Evolutionary conservation across 2,329 filamentous ascomycete genomes (phyloP).

Genomic region (Claviceps fusiformis): DNA sequence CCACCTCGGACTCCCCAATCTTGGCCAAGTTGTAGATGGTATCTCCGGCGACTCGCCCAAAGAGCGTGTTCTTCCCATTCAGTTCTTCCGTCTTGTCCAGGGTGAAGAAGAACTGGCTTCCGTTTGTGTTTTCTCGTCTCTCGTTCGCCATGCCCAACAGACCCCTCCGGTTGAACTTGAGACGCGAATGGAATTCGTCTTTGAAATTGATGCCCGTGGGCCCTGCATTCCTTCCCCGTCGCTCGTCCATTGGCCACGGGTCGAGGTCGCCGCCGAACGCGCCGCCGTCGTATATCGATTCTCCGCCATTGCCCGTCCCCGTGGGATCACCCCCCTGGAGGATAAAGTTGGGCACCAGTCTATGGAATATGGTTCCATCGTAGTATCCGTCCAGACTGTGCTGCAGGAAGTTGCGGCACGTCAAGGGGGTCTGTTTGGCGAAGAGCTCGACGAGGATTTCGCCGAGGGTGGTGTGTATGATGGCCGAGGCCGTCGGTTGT

Average conservation of each 20-base stretch:
- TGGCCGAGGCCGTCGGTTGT: slow-evolving; percentile 80
- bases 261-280: slow-evolving; percentile 61
- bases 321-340: slow-evolving; percentile 92
- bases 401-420: slow-evolving; percentile 91
- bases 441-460: slow-evolving; percentile 88
- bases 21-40: slow-evolving; percentile 93
- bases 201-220: slow-evolving; percentile 47
- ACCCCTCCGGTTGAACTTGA: slow-evolving; percentile 87
- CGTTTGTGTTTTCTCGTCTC: slow-evolving; percentile 63
- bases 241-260: slow-evolving; percentile 54
- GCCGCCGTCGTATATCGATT: slow-evolving; percentile 82
- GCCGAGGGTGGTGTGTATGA: slow-evolving; percentile 80
- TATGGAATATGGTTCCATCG: slow-evolving; percentile 85
- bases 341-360: slow-evolving; percentile 81
- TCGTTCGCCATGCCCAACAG: slow-evolving; percentile 94
- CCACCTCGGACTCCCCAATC: slow-evolving; percentile 78
- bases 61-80: slow-evolving; percentile 81
- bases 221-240: slow-evolving; percentile 47
- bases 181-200: slow-evolving; percentile 82
- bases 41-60: slow-evolving; percentile 82
- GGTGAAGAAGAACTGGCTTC: slow-evolving; percentile 95
- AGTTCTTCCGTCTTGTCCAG: slow-evolving; percentile 74
- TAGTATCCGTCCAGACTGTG: slow-evolving; percentile 94
- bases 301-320: slow-evolving; percentile 80
- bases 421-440: slow-evolving; percentile 82